Base-by-base conservation (phyloP, 306 rosid species). In the Trifolium subterraneum region DNA sequence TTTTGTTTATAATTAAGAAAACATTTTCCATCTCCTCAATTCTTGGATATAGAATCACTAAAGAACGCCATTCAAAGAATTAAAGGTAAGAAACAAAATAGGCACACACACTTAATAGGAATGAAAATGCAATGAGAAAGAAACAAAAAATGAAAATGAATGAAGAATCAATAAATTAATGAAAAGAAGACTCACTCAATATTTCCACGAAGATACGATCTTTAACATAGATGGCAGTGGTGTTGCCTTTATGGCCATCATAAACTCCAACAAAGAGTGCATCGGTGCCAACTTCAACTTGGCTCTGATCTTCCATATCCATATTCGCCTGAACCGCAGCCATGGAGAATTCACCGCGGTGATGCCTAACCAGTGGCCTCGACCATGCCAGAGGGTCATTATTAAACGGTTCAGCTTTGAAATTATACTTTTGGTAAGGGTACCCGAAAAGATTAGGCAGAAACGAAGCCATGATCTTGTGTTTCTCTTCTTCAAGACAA, bases 241-340 rank as follows among this genome's bases (percentile, higher is more conserved):
- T 5, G 6, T 7, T 6, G 4, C 71, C 55, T 41, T 15, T 7
- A 64, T 11, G 16, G 52, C 70, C 70, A 39, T 64, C 70, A 18
- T 64, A 64, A 64, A 64, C 4, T 15, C 52, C 70, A 20, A 41
- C 10, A 8, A 66, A 66, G 36, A 39, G 10, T 41, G 51, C 70
- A 10, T 19, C 1, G 1, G 1, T 3, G 50, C 70, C 22, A 31
- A 22, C 29, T 2, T 64, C 70, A 64, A 64, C 31, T 1, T 39
- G 70, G 51, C 33, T 11, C 18, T 9, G n/a, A 39, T 64, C 70
- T 44, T 64, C 70, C 33, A 64, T 64, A 10, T 15, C 6, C 8
- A 0, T 0, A 64, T 64, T 38, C 23, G 70, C n/a, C 8, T 22
- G 51, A 25, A 64, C 69, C 2, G 48, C 48, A 36, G 69, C 69